A percentile compares a stretch with the other conserved stretches of the same genome.
These are phyloP conservation scores for Lactarius quietus DNA, from an alignment of 768 basidiomycete genomes.

Conservation along the genomic window DNA sequence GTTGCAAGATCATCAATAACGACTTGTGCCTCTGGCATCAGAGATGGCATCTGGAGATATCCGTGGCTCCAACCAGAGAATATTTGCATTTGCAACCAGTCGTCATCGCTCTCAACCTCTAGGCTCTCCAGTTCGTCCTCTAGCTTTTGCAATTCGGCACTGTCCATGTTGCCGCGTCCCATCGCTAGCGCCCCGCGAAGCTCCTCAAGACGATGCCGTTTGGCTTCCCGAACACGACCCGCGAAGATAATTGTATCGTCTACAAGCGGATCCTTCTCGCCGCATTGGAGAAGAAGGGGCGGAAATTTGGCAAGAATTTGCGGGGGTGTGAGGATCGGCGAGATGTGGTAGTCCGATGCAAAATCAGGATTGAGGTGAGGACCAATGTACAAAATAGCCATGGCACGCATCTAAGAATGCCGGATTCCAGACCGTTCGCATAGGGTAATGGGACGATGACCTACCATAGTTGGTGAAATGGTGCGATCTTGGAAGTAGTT, in stretches of 20 bases:
- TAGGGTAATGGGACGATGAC: constrained; percentile 38
- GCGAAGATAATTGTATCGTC: constrained; percentile 98
- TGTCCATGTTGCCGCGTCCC: constrained; percentile 60
- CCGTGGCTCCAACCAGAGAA: constrained; percentile 98
- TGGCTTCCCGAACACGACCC: constrained; percentile 92
- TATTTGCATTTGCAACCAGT: constrained; percentile 92
- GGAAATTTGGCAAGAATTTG: constrained; percentile 89
- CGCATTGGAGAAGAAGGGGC: constrained; percentile 89
- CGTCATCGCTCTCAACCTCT: constrained; percentile 72
- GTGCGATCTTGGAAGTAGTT: constrained; percentile 94
- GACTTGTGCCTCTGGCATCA: constrained; percentile 79
- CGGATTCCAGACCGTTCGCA: constrained; percentile 6
- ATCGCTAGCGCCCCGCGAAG: constrained; percentile 54
- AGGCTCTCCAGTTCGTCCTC: constrained; percentile 54
- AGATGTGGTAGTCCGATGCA: constrained; percentile 91
- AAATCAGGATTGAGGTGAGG: constrained; percentile 94
- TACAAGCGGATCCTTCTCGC: constrained; percentile 91
- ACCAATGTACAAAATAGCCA: constrained; percentile 97
- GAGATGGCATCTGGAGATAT: constrained; percentile 88
- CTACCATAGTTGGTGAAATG: constrained; percentile 93
- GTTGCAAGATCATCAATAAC: constrained; percentile 82
- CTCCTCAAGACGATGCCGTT: constrained; percentile 74
- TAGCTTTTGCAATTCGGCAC: constrained; percentile 33
- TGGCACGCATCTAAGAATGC: constrained; percentile 84
- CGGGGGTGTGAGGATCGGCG: constrained; percentile 86